Evolutionary conservation across 1,284 basidiomycete species (phyloP), one percentile per base, ranked within the genome.

Genomic region (Papiliotrema fonsecae): DNA sequence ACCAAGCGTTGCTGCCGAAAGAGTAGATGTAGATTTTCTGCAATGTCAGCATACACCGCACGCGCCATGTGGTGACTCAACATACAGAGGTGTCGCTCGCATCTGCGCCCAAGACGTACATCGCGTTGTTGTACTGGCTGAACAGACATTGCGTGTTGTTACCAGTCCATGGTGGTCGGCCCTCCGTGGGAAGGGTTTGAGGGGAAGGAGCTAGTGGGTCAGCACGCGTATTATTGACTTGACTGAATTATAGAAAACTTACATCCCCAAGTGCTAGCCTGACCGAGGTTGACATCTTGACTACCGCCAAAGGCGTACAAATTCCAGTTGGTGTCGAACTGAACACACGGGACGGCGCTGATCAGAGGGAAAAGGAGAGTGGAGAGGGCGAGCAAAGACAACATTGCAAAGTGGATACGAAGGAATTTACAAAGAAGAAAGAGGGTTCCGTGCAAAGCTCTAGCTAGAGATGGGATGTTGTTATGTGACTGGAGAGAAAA

Each of bases 41-140:
- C 14, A 26, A 2, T 38, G n/a, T 34, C 6, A 16, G 27, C 37
- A 34, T n/a, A n/a, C n/a, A n/a, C n/a, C n/a, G n/a, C n/a, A n/a
- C n/a, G n/a, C n/a, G n/a, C n/a, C n/a, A n/a, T n/a, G n/a, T n/a
- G n/a, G n/a, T n/a, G n/a, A n/a, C n/a, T n/a, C n/a, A n/a, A 65
- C 66, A 57, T 52, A 73, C 75, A 6, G 81, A 80, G 0, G 83
- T 78, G 62, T 82, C 83, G 22, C 81, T 75, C 13, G 78, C 74
- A 69, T 91, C 86, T 2, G 79, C 87, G 60, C 85, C 84, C 40
- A 88, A 67, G 35, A 90, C 81, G 64, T 91, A 91, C 64, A 92
- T 78, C 34, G 86, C 66, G 45, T 75, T 75, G 57, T 63, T 64
- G 54, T 61, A 67, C 53, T 74, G 72, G 10, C 65, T 67, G n/a